phyloP scores from a whole-genome alignment of 352 stramenopile genomes.

The Phytophthora pini region DNA sequence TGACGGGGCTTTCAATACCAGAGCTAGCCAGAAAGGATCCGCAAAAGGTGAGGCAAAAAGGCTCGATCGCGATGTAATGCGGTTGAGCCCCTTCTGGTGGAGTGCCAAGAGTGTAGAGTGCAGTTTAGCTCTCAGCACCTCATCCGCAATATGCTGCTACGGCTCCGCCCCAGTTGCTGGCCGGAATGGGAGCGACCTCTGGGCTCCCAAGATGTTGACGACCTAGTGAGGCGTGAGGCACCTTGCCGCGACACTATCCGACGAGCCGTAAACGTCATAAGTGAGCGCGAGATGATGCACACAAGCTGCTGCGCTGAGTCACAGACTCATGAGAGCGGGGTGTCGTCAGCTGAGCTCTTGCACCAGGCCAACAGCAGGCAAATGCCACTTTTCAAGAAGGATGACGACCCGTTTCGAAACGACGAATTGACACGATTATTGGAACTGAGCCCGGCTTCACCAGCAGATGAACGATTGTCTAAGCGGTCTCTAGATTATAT shows the following conservation, averaged over 20 bases:
- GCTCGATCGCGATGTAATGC: not conserved
- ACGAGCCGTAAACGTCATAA: not conserved
- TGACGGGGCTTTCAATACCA: not conserved
- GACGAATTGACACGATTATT: conserved; percentile 1
- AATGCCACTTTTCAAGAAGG: not conserved
- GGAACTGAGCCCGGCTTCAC: not conserved
- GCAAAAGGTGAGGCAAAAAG: not conserved
- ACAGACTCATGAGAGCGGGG: not conserved
- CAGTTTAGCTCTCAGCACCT: conserved; percentile 13
- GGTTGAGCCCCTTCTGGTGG: conserved; percentile 1
- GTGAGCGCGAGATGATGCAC: not conserved
- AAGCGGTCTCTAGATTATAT: conserved; percentile 1
- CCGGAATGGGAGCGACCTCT: conserved; percentile 5
- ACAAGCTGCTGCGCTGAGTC: not conserved
- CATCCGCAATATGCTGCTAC: conserved; percentile 5
- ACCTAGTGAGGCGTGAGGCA: not conserved
- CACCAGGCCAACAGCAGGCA: not conserved
- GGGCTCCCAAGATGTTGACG: not conserved
- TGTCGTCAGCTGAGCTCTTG: not conserved
- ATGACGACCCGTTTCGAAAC: conserved; percentile 13
- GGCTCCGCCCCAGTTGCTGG: conserved; percentile 3
- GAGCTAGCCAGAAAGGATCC: not conserved
- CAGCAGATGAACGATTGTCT: not conserved
- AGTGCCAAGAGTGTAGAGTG: conserved; percentile 1
- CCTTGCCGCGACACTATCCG: not conserved